A percentile compares a stretch with the other conserved stretches of the same genome.
These are phyloP conservation scores for Chlorella ohadii DNA, from an alignment of 139 green algal genomes.

Conservation along the genomic window DNA sequence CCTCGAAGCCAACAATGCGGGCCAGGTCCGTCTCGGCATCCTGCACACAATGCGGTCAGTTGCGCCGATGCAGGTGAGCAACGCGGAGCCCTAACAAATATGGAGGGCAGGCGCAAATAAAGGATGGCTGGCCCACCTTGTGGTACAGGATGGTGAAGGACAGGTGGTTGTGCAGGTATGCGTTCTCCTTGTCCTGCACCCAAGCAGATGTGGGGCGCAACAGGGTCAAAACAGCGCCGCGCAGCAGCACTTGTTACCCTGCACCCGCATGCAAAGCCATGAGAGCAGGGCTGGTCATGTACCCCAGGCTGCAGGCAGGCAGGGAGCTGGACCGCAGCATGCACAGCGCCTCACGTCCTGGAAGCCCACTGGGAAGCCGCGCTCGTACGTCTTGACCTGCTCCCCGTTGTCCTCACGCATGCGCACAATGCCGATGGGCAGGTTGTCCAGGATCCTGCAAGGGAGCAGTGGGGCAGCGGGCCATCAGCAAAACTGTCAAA, in stretches of 20 bases:
- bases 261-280: too few relatives aligned
- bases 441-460: slow-evolving; percentile 95
- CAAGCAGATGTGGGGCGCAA: not conserved
- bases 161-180: slow-evolving; percentile 97
- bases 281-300: too few relatives aligned
- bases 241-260: too few relatives aligned
- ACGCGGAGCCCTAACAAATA: too few relatives aligned
- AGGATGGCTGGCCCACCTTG: slow-evolving; percentile 46
- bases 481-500: too few relatives aligned
- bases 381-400: slow-evolving; percentile 93
- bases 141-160: slow-evolving; percentile 98
- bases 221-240: too few relatives aligned
- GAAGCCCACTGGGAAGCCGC: slow-evolving; percentile 95
- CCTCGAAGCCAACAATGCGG: slow-evolving; percentile 98
- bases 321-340: too few relatives aligned
- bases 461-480: not conserved
- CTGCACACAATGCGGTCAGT: not conserved
- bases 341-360: slow-evolving; percentile 65
- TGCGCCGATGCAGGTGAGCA: too few relatives aligned
- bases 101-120: too few relatives aligned
- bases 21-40: slow-evolving; percentile 83
- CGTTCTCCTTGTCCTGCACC: slow-evolving; percentile 70
- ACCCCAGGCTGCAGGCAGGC: too few relatives aligned
- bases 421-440: slow-evolving; percentile 94
- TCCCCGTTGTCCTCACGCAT: slow-evolving; percentile 81